Evolutionary conservation across 345 rosid genomes (phyloP).

Genomic region (Linum tenue): DNA sequence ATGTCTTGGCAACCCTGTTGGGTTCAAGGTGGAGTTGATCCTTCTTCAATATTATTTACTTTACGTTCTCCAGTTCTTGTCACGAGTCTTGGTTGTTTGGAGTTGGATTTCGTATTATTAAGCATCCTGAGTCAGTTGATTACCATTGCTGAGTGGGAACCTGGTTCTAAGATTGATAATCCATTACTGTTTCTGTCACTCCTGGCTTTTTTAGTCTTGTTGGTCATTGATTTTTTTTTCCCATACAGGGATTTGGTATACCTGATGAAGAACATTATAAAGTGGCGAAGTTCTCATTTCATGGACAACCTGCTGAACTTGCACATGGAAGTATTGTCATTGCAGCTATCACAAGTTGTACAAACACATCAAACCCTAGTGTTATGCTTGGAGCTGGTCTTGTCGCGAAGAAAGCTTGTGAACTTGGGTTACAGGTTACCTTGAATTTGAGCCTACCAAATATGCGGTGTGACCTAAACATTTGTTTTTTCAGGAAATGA

Average conservation of each 20-base stretch:
- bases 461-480: neutral
- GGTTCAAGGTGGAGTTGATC: neutral
- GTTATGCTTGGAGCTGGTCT: constrained; percentile 31
- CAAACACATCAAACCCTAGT: constrained; percentile 28
- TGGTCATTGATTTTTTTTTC: neutral
- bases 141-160: neutral
- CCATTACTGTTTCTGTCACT: neutral
- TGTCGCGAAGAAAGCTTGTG: constrained; percentile 20
- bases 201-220: neutral
- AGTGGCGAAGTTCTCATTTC: constrained; percentile 3
- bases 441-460: neutral
- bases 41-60: neutral
- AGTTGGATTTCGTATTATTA: neutral
- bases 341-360: constrained; percentile 30
- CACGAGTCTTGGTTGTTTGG: neutral
- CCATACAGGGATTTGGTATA: neutral
- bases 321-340: constrained; percentile 25
- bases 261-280: neutral
- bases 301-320: constrained; percentile 21
- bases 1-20: neutral
- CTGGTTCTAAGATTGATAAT: neutral
- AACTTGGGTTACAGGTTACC: constrained; percentile 3
- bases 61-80: neutral
- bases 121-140: neutral
- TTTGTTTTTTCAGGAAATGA: neutral